Percentiles rank a stretch among this genome's conserved stretches.
Evolutionary conservation across 805 yeast species (phyloP).

Genomic region (Kodamaea kakaduensis): DNA sequence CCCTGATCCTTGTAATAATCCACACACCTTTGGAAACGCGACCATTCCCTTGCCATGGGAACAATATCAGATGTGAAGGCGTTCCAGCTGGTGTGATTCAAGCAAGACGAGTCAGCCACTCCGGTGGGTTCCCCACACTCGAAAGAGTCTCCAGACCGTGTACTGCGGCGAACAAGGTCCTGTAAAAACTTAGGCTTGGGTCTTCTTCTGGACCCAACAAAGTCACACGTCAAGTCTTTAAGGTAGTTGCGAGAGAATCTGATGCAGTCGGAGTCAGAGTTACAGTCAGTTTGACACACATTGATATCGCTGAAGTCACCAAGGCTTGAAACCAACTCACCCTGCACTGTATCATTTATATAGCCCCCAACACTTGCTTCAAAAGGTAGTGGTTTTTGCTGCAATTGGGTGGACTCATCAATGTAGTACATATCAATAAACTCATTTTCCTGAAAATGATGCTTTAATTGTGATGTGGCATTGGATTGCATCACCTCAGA

Average conservation of each 20-base stretch:
- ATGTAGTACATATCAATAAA: conserved; percentile 31
- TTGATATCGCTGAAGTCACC: too few species aligned
- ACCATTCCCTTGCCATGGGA: conserved; percentile 33
- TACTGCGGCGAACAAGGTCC: conserved; percentile 20
- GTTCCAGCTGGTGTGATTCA: conserved; percentile 20
- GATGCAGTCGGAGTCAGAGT: neutral
- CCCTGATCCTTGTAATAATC: too few species aligned
- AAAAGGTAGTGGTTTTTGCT: conserved; percentile 30
- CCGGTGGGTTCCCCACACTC: conserved; percentile 6
- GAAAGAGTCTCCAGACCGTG: too few species aligned
- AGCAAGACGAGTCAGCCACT: conserved; percentile 16
- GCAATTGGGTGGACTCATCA: conserved; percentile 27
- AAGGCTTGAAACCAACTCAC: too few species aligned
- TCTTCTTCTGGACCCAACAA: conserved; percentile 34
- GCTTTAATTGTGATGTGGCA: conserved; percentile 24
- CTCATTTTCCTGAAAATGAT: conserved; percentile 29
- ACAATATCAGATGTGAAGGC: conserved; percentile 30
- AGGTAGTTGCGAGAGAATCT: conserved; percentile 11
- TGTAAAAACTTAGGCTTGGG: conserved; percentile 28
- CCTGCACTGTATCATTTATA: neutral
- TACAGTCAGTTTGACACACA: too few species aligned
- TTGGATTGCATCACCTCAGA: conserved; percentile 27
- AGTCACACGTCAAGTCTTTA: conserved; percentile 13
- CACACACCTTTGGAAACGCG: conserved; percentile 26
- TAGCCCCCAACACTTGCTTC: conserved; percentile 33